Conservation (phyloP, 352 stramenopile species). For the Pythium myriotylum region DNA sequence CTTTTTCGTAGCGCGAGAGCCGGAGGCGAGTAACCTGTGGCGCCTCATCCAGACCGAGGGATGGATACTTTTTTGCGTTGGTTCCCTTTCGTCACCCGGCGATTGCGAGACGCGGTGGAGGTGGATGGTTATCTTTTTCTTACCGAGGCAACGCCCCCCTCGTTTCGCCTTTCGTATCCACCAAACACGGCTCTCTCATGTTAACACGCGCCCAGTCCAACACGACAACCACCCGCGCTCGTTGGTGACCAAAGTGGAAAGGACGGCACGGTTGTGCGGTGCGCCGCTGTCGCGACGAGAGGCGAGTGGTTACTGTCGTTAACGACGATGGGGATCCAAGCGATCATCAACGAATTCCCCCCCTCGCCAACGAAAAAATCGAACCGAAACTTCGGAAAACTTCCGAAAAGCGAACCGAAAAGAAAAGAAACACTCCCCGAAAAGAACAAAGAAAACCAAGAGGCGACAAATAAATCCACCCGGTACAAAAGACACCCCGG, state of each 20-base stretch:
- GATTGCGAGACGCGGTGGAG: slow-evolving; percentile 5
- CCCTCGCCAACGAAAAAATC: no score
- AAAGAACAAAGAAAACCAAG: no score
- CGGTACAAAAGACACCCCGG: no score
- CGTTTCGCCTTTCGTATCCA: neutral
- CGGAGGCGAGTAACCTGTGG: slow-evolving; percentile 3
- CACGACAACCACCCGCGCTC: neutral
- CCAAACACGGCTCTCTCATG: neutral
- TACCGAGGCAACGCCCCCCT: neutral
- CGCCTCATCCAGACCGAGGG: slow-evolving; percentile 1
- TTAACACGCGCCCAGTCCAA: neutral
- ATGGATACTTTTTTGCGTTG: no score
- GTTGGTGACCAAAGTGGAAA: neutral
- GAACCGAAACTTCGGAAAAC: no score
- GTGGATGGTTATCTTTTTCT: neutral
- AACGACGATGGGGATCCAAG: no score
- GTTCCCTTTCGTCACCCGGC: neutral
- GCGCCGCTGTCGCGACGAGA: neutral
- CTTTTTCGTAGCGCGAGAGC: neutral
- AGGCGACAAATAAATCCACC: no score
- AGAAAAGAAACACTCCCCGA: no score
- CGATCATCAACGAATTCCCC: no score
- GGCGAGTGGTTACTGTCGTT: no score
- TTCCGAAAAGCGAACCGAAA: no score
- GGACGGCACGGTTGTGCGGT: neutral